phyloP scores from a whole-genome alignment of 805 yeast species.

The Sugiyamaella qingdaonensis region DNA sequence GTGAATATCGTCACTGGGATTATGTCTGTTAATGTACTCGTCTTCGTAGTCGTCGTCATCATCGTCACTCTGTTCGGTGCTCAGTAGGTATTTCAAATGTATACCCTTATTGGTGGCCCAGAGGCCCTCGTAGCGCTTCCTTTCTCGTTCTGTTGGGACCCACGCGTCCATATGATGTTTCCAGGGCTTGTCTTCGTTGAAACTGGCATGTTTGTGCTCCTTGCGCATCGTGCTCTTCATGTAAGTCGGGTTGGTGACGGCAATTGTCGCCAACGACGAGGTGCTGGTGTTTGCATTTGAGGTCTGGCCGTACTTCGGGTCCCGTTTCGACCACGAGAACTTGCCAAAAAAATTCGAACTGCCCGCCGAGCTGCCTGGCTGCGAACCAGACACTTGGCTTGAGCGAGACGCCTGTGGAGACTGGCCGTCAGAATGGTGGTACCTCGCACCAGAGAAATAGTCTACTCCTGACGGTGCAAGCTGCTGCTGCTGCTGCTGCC shows the following conservation, averaged over 20 bases:
- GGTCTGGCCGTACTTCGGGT: not conserved
- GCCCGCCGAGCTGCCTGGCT: not conserved
- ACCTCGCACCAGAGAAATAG: not conserved
- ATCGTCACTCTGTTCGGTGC: slow-evolving; percentile 20
- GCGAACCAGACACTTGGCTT: not conserved
- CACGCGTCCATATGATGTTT: slow-evolving; percentile 66
- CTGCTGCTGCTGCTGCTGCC: not conserved
- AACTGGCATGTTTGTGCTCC: slow-evolving; percentile 42
- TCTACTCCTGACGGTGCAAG: not conserved
- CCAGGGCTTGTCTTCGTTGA: slow-evolving; percentile 93
- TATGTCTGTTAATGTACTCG: slow-evolving; percentile 29
- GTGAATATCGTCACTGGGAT: slow-evolving; percentile 39
- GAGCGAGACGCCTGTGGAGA: not conserved
- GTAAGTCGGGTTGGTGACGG: not conserved
- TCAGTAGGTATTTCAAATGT: slow-evolving; percentile 20
- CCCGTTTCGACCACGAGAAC: slow-evolving; percentile 1
- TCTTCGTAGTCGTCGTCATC: slow-evolving; percentile 19
- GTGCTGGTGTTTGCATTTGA: not conserved
- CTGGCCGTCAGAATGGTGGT: not conserved
- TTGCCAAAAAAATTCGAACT: not conserved
- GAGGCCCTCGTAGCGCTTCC: slow-evolving; percentile 86
- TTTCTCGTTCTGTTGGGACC: slow-evolving; percentile 50
- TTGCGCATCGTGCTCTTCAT: slow-evolving; percentile 31
- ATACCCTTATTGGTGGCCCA: slow-evolving; percentile 86
- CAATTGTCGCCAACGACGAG: not conserved